These are phyloP conservation scores for Pythium brachiatum DNA, from an alignment of 352 stramenopile genomes.

Conservation along the genomic window DNA sequence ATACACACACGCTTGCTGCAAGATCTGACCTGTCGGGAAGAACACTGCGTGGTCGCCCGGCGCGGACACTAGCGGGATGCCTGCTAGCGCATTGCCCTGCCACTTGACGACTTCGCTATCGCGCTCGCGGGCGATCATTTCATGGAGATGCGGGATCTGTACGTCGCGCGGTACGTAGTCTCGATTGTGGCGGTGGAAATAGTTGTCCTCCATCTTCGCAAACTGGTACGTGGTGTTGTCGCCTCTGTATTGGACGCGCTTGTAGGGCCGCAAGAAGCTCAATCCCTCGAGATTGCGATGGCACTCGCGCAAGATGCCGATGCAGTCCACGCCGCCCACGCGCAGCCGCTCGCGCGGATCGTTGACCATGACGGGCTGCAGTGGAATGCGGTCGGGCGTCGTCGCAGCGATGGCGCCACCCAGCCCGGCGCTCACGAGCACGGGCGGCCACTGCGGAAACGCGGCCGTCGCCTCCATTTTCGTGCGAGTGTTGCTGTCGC, in stretches of 20 bases:
- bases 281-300: slow-evolving; percentile 59
- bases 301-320: slow-evolving; percentile 42
- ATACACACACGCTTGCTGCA: slow-evolving; percentile 67
- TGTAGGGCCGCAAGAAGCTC: slow-evolving; percentile 47
- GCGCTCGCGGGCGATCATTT: slow-evolving; percentile 27
- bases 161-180: slow-evolving; percentile 50
- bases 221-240: not conserved
- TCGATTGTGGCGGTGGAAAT: slow-evolving; percentile 35
- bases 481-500: not conserved
- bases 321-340: slow-evolving; percentile 44
- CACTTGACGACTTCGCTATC: slow-evolving; percentile 36
- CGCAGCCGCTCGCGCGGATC: slow-evolving; percentile 39
- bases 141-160: not conserved
- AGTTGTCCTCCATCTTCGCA: not conserved
- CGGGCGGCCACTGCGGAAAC: slow-evolving; percentile 55
- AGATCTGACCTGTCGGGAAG: slow-evolving; percentile 58
- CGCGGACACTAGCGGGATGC: slow-evolving; percentile 21
- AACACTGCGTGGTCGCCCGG: slow-evolving; percentile 54
- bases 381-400: slow-evolving; percentile 47
- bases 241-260: slow-evolving; percentile 32
- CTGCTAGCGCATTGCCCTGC: slow-evolving; percentile 67
- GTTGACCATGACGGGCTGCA: slow-evolving; percentile 48
- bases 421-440: slow-evolving; percentile 49
- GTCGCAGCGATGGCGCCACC: slow-evolving; percentile 39
- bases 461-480: slow-evolving; percentile 56